These are phyloP conservation scores for Circinella umbellata DNA, from an alignment of 371 early-diverging fungal species.

Conservation along the genomic window DNA sequence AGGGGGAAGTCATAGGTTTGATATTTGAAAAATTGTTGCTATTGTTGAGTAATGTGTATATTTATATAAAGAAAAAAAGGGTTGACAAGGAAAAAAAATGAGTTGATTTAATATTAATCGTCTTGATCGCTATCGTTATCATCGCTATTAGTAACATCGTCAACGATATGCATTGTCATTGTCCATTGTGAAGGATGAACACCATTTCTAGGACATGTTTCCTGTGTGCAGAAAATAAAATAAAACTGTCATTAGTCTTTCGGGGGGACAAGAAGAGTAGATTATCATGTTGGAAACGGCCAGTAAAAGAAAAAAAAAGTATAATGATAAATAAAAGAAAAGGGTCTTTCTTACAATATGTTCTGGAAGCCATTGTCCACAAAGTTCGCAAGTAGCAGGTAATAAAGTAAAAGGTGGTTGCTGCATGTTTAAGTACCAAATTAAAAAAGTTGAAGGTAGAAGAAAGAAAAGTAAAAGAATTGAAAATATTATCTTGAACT, in stretches of 20 bases:
- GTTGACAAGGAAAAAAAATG: not conserved
- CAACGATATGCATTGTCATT: conserved; percentile 1
- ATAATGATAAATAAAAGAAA: too few species aligned
- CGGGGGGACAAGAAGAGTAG: not conserved
- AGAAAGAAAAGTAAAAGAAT: not conserved
- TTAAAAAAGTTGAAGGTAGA: not conserved
- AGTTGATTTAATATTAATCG: not conserved
- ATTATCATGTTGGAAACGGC: too few species aligned
- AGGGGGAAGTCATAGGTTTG: too few species aligned
- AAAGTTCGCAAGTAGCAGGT: conserved; percentile 40
- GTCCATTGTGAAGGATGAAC: conserved; percentile 40
- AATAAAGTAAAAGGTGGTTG: conserved; percentile 1
- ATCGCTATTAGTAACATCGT: not conserved
- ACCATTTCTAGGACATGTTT: conserved; percentile 32
- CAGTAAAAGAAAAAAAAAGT: too few species aligned
- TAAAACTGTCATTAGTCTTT: not conserved
- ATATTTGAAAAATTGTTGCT: too few species aligned
- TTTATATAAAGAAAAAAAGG: not conserved
- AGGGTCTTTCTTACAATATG: conserved; percentile 24
- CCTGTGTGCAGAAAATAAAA: conserved; percentile 14
- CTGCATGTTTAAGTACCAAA: not conserved
- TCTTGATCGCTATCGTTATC: not conserved
- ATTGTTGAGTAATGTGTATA: not conserved
- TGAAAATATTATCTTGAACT: not conserved
- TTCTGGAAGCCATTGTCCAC: conserved; percentile 34